Base-by-base conservation (phyloP, 805 yeast species). In the Candida gorgasii region DNA sequence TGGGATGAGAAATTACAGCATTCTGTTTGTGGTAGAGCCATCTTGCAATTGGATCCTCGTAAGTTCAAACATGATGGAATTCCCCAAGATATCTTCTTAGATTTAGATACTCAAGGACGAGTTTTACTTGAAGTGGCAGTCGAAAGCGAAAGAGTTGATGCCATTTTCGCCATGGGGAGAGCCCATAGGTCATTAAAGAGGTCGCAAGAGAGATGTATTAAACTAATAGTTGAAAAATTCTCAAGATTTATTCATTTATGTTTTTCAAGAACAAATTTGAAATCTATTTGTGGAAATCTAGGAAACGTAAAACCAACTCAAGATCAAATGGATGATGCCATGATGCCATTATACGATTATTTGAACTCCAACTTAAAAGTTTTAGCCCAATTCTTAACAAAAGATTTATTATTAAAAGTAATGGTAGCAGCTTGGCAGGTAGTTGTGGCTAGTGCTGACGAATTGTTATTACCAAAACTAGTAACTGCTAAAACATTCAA, bases 371-470 rank as follows among this genome's bases (percentile, higher is more conserved):
- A 84, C 52, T 69, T 88, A 36, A 73, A 73, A 40, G 80, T 84
- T 1, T 63, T 88, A 30, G 89, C 88, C 0, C 65, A 75, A 8
- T 73, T 68, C 28, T 61, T 88, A 30, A 76, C 87, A 0, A 66
- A 72, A 14, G 80, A 74, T 1, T 61, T 84, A 24, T 61, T 84
- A 13, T 57, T 76, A 39, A 76, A 78, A 48, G 86, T 87, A 0
- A 84, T 88, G 86, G 54, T 83, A 1, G 84, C 82, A 39, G 79
- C 92, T 0, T 92, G 98, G 98, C 65, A 68, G n/a, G 80, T 80
- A 9, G 80, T 89, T 1, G 67, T 92, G 6, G 63, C 69, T 2
- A 72, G 81, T 17, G 85, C 92, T 1, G 96, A 89, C 53, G 75
- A 72, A 28, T 65, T 92, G 13, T 58, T 89, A 3, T 62, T 92